Evolutionary conservation across 768 basidiomycete species (phyloP).

Genomic region (Collybia sordida): DNA sequence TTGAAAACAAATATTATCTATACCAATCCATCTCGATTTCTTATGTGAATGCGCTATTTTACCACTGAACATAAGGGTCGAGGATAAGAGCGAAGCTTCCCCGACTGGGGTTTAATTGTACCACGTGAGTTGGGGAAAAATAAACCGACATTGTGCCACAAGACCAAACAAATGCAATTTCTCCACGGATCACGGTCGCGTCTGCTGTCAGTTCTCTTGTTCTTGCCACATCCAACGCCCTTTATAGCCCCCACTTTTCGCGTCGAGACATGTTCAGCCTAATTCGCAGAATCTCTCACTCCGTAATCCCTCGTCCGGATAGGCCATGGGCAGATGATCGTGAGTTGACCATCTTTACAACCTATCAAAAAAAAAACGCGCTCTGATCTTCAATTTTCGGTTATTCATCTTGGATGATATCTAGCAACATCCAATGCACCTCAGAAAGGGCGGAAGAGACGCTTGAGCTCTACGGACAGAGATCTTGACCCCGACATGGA

Average conservation of each 20-base stretch:
- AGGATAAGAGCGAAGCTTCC: not conserved
- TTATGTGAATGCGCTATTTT: no score
- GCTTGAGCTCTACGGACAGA: conserved; percentile 49
- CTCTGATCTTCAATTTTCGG: conserved; percentile 15
- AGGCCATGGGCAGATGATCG: conserved; percentile 79
- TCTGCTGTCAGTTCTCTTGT: conserved; percentile 11
- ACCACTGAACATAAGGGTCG: not conserved
- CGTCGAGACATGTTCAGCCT: conserved; percentile 60
- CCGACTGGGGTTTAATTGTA: not conserved
- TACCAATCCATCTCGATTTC: no score
- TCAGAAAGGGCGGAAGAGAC: conserved; percentile 65
- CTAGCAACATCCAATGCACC: conserved; percentile 77
- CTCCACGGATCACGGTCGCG: conserved; percentile 18
- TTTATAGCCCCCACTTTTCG: not conserved
- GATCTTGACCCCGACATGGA: conserved; percentile 40
- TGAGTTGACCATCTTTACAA: conserved; percentile 31
- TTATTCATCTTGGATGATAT: conserved; percentile 11
- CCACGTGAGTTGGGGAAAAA: conserved; percentile 5
- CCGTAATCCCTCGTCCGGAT: conserved; percentile 69
- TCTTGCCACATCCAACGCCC: not conserved
- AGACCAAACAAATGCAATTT: conserved; percentile 14
- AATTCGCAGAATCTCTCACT: conserved; percentile 68
- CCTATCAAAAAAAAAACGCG: conserved; percentile 22
- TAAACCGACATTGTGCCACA: conserved; percentile 11
- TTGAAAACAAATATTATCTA: no score